Evolutionary conservation across 2,329 filamentous ascomycete genomes (phyloP), one percentile per base, ranked within the genome.

Genomic region (Diaporthe citriasiana): DNA sequence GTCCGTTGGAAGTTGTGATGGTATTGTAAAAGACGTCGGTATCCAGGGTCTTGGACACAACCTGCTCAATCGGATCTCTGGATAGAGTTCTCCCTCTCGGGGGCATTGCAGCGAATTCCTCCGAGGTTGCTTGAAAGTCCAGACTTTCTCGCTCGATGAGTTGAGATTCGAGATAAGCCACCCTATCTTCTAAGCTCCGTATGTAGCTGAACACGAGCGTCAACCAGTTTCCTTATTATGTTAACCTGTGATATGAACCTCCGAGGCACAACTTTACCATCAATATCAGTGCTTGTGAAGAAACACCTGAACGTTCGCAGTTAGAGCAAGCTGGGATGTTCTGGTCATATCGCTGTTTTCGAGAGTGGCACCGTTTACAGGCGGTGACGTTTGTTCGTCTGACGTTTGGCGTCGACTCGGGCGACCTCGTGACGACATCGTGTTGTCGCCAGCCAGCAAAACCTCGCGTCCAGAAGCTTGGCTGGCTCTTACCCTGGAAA

Each of bases 261-360:
- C 40, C 56, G 33, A n/a, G 56, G 56, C 33, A 40, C 33, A 38
- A 40, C 35, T 38, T 38, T 12, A 40, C 56, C 56, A 38, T 59
- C 56, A 35, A 40, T 59, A 22, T 59, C 76, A 77, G 7, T 77
- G 73, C 47, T 72, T 17, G 75, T 55, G 56, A 77, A 7, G 50
- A 19, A 22, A 70, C 70, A 15, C 74, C 74, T 1, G 76, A 74
- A 25, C 70, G 71, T 30, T 71, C 68, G 51, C 74, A 76, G 15
- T 75, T 75, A 7, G 56, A 77, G 30, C 76, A 77, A 27, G 71
- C 72, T 7, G 73, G 73, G 50, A 77, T 55, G 38, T 69, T 75
- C 68, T 77, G 76, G 45, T 77, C 74, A 38, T 74, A 76, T 19
- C 75, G 66, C 53, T 77, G 76, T 51, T 78, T 77, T 8, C 76